Evolutionary conservation across 768 basidiomycete species (phyloP).

Genomic region (Dendrothele bispora): DNA sequence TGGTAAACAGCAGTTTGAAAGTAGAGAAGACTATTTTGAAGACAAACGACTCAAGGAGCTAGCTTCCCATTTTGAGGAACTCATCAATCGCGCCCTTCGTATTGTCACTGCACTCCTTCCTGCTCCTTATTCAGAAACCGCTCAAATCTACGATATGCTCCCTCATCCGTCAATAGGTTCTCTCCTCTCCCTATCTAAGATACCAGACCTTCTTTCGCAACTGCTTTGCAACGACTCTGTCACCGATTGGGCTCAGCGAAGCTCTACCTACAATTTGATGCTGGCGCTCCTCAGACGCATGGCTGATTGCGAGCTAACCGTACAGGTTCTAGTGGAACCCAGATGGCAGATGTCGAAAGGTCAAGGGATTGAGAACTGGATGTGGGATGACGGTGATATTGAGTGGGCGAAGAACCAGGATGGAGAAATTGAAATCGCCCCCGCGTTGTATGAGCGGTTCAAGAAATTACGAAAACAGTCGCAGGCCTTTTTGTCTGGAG

Average conservation of each 20-base stretch:
- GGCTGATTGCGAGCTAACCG: conserved; percentile 51
- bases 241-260: conserved; percentile 50
- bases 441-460: conserved; percentile 51
- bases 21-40: background rate
- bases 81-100: conserved; percentile 35
- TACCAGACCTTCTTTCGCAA: conserved; percentile 43
- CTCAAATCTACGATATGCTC: conserved; percentile 47
- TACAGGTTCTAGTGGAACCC: conserved; percentile 40
- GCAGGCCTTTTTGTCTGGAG: conserved; percentile 48
- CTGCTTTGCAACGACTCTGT: conserved; percentile 59
- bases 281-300: conserved; percentile 45
- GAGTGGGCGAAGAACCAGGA: conserved; percentile 33
- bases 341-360: conserved; percentile 38
- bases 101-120: conserved; percentile 44
- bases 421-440: conserved; percentile 30
- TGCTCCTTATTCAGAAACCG: conserved; percentile 40
- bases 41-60: conserved; percentile 12
- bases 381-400: conserved; percentile 45
- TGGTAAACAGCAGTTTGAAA: background rate
- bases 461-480: conserved; percentile 53
- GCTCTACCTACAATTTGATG: conserved; percentile 48
- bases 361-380: conserved; percentile 46
- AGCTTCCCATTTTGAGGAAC: conserved; percentile 38
- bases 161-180: conserved; percentile 45
- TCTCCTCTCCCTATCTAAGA: conserved; percentile 42